Base-by-base conservation (phyloP, 148 eudicot genomes). In the Talinum fruticosum region DNA sequence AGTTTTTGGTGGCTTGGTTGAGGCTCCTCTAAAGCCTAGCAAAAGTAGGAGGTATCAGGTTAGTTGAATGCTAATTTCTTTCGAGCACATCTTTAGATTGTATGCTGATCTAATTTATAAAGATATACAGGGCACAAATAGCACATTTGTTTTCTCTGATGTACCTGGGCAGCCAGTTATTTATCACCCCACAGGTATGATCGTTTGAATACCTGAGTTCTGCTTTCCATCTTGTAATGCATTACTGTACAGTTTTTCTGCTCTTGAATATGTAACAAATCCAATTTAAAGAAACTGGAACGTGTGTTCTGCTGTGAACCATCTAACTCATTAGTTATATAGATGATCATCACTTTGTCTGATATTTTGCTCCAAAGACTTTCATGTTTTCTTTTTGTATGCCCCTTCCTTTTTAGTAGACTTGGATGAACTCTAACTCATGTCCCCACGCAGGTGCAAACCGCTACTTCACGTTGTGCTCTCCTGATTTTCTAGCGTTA, bases 1-100 rank as follows among this genome's bases (percentile, higher is more conserved):
- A 66, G 88, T 91, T 44, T 96, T 96, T 86, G 99, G 99, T 75
- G 97, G 97, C 67, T 83, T 91, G 82, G 96, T 95, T 74, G 99
- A 95, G 83, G 89, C 93, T 67, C 99, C 99, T 68, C 79, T 95
- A 44, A 86, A 81, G 80, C 87, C 97, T 61, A 74, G 89, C 62
- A 88, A 71, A 69, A 88, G 81, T 81, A 87, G 83, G 86, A 87
- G 83, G 81, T 95, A 95, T 84, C 97, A 95, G 94, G 99, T 92
- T 78, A 72, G 81, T 59, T 67, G 69, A 83, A 41, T 33, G 16
- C 65, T 72, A 74, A 38, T 66, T 49, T 69, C 34, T 49, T 19
- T 16, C 13, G 23, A 77, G 57, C n/a, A 21, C 36, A 35, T 74
- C 74, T 47, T 8, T 62, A 68, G 33, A 1, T 77, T 88, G 19